Percentiles rank a stretch among this genome's conserved stretches.
These are phyloP conservation scores for Stemphylium lycopersici DNA, from an alignment of 2,329 filamentous ascomycete genomes.

Conservation along the genomic window DNA sequence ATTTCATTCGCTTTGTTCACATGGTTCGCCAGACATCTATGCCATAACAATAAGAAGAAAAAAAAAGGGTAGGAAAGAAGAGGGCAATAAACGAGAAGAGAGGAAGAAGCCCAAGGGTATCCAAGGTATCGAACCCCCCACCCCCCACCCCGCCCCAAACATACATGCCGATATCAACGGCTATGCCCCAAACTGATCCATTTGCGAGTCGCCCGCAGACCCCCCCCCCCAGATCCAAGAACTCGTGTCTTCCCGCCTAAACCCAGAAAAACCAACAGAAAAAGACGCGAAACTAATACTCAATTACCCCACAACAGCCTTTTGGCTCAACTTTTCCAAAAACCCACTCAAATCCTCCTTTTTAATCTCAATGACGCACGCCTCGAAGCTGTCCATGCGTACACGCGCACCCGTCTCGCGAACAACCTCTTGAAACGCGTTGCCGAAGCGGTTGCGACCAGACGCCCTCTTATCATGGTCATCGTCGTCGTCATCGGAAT, in stretches of 20 bases:
- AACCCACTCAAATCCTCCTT: slow-evolving; percentile 94
- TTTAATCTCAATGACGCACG: slow-evolving; percentile 95
- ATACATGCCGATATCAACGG: too few relatives aligned
- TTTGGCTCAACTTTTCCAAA: slow-evolving; percentile 88
- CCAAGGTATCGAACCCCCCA: background rate
- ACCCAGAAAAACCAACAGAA: too few relatives aligned
- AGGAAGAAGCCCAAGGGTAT: background rate
- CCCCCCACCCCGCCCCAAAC: too few relatives aligned
- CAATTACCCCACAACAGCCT: slow-evolving; percentile 71
- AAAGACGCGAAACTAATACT: background rate
- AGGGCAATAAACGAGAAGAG: background rate
- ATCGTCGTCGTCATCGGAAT: slow-evolving; percentile 47
- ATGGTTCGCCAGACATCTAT: background rate
- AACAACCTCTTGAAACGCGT: slow-evolving; percentile 93
- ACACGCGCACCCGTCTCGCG: slow-evolving; percentile 88
- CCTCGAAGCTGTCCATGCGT: slow-evolving; percentile 94
- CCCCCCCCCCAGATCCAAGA: too few relatives aligned
- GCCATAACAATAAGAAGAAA: background rate
- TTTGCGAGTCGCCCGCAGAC: too few relatives aligned
- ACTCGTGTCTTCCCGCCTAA: too few relatives aligned
- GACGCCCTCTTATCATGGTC: slow-evolving; percentile 70
- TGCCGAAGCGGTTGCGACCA: slow-evolving; percentile 88
- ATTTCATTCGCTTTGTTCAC: too few relatives aligned
- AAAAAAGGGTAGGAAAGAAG: background rate
- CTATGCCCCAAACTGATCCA: too few relatives aligned